These are phyloP conservation scores for Edaphochlamys debaryana DNA, from an alignment of 139 green algal species.

Conservation along the genomic window DNA sequence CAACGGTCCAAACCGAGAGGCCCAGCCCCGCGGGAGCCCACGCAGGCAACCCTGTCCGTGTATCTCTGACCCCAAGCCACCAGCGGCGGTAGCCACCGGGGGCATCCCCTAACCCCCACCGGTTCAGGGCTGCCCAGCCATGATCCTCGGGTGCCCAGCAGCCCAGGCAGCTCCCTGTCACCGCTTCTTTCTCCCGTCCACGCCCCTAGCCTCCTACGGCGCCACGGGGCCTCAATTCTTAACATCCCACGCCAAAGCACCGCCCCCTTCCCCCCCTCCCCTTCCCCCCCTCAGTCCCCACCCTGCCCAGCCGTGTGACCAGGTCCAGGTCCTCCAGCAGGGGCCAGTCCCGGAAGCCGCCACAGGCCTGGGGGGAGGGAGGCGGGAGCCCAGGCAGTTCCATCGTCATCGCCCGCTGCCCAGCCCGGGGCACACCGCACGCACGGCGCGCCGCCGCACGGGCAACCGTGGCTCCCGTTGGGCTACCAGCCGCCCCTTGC, in stretches of 20 bases:
- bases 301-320: slow-evolving; percentile 55
- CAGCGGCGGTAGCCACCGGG: too few species aligned
- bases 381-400: background rate
- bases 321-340: slow-evolving; percentile 81
- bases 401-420: background rate
- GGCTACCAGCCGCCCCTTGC: too few species aligned
- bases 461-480: too few species aligned
- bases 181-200: too few species aligned
- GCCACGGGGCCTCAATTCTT: too few species aligned
- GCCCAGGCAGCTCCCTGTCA: background rate
- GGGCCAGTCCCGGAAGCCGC: slow-evolving; percentile 66
- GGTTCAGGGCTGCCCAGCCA: too few species aligned
- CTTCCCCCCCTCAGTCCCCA: background rate
- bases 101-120: too few species aligned
- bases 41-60: background rate
- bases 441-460: too few species aligned
- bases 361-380: background rate
- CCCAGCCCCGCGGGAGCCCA: background rate
- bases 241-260: background rate
- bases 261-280: background rate
- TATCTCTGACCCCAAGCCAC: too few species aligned
- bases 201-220: too few species aligned
- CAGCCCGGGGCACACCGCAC: background rate
- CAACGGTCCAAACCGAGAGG: too few species aligned
- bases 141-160: too few species aligned